These are phyloP conservation scores for Anisogramma anomala DNA, from an alignment of 2,329 filamentous ascomycete genomes.

Conservation along the genomic window DNA sequence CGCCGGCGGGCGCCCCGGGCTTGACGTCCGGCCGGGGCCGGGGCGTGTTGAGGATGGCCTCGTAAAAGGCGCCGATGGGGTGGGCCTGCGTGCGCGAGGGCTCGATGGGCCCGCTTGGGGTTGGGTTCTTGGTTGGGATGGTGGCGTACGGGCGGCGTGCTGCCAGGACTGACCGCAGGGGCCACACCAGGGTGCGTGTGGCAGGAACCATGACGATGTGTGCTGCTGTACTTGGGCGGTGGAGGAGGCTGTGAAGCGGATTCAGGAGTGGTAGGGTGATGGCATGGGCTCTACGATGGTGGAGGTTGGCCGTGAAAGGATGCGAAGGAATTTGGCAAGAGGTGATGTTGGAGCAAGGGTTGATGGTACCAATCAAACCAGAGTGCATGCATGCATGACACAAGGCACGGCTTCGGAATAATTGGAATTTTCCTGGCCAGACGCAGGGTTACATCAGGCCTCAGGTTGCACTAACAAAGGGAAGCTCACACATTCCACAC, in stretches of 20 bases:
- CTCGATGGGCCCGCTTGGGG: constrained; percentile 19
- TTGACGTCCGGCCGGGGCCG: constrained; percentile 30
- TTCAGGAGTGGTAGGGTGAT: background rate
- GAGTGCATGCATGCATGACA: too few species aligned
- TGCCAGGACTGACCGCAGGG: constrained; percentile 15
- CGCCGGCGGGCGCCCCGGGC: constrained; percentile 32
- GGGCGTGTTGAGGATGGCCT: constrained; percentile 39
- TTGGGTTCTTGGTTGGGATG: constrained; percentile 20
- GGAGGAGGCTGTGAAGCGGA: background rate
- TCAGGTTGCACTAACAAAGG: too few species aligned
- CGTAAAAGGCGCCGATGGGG: constrained; percentile 48
- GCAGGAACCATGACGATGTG: constrained; percentile 8
- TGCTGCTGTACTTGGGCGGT: background rate
- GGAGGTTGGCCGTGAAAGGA: background rate
- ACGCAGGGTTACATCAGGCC: too few species aligned
- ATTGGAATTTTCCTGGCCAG: too few species aligned
- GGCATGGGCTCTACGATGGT: background rate
- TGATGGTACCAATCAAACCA: too few species aligned
- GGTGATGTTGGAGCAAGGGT: background rate
- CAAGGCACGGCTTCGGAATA: too few species aligned
- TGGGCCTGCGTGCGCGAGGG: constrained; percentile 28
- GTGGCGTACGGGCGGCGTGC: constrained; percentile 19
- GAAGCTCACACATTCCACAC: too few species aligned
- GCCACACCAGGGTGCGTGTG: constrained; percentile 20
- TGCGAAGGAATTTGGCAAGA: too few species aligned